Evolutionary conservation across 257 asterid species (phyloP).

Genomic region (Dorcoceras hygrometricum): DNA sequence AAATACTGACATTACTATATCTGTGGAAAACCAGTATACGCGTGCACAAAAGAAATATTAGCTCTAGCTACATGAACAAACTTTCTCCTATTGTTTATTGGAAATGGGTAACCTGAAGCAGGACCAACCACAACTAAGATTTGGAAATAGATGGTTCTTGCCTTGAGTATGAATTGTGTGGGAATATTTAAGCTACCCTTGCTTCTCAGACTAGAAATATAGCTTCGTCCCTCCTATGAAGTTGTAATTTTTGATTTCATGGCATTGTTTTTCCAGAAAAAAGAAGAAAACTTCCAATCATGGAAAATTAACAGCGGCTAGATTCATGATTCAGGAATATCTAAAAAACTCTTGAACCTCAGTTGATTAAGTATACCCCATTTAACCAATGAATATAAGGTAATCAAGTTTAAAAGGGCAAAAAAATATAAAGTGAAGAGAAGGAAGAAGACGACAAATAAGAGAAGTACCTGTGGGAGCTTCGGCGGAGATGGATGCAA

Average conservation of each 20-base stretch:
- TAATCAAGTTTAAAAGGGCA: not conserved
- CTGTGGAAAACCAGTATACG: not conserved
- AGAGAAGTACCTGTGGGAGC: conserved; percentile 18
- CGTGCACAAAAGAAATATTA: not conserved
- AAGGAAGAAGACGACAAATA: not conserved
- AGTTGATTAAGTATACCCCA: not conserved
- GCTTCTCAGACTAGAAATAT: conserved; percentile 1
- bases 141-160: not conserved
- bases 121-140: not conserved
- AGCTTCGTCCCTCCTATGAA: not conserved
- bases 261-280: conserved; percentile 3
- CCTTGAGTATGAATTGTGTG: no score
- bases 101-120: not conserved
- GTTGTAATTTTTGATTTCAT: not conserved
- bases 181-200: no score
- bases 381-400: no score
- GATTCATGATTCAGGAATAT: not conserved
- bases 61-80: not conserved
- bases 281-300: conserved; percentile 19
- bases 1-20: not conserved
- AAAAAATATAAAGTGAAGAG: not conserved
- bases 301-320: conserved; percentile 9
- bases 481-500: conserved; percentile 21
- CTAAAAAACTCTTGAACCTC: not conserved
- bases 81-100: not conserved